Percentiles rank a stretch among this genome's conserved stretches.
phyloP scores from a whole-genome alignment of 352 stramenopile species.

The Thraustochytrium striatum region DNA sequence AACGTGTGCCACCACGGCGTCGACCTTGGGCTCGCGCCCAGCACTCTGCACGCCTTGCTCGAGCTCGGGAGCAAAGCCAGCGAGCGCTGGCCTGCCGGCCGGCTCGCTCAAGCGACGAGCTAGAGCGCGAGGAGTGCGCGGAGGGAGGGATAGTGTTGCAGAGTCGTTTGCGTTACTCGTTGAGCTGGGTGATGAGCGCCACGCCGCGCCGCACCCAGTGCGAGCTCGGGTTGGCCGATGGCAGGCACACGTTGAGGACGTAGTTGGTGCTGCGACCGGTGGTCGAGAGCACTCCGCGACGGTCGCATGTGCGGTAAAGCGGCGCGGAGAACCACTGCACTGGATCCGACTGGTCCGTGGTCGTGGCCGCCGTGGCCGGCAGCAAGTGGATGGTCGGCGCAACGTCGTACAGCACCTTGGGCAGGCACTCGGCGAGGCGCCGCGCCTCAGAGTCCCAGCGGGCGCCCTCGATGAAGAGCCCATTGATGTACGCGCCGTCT shows the following conservation, averaged over 20 bases:
- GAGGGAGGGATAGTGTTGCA: no score
- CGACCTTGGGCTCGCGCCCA: no score
- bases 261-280: constrained; percentile 90
- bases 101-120: no score
- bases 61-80: no score
- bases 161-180: no score
- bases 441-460: constrained; percentile 75
- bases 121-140: no score
- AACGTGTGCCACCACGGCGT: no score
- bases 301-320: constrained; percentile 84
- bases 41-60: no score
- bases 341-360: constrained; percentile 44
- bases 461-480: constrained; percentile 87
- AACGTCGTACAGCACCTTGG: constrained; percentile 78
- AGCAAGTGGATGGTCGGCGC: constrained; percentile 91
- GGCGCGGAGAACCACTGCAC: constrained; percentile 71
- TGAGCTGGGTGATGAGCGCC: constrained; percentile 80
- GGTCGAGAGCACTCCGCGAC: constrained; percentile 80
- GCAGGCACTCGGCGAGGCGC: constrained; percentile 75
- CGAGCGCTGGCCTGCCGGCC: no score
- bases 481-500: constrained; percentile 83
- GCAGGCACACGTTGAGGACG: constrained; percentile 83
- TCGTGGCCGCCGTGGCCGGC: constrained; percentile 70
- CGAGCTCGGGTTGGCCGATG: constrained; percentile 64
- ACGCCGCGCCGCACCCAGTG: constrained; percentile 87